These are phyloP conservation scores for Spergularia marina DNA, from an alignment of 148 eudicot species.

Conservation along the genomic window DNA sequence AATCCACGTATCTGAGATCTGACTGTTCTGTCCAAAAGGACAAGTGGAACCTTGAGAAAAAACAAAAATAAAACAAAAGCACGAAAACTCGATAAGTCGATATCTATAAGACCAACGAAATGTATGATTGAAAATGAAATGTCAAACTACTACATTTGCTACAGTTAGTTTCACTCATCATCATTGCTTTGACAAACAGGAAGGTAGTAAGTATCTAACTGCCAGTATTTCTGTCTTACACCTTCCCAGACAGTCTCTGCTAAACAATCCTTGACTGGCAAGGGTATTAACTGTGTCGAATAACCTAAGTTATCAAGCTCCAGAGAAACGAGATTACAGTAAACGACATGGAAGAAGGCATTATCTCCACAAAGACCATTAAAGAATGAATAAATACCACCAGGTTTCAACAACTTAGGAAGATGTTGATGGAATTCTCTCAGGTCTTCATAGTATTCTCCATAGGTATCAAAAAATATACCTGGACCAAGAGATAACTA, in stretches of 20 bases:
- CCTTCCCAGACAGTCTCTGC: constrained; percentile 85
- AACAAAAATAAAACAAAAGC: too few relatives aligned
- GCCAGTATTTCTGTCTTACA: constrained; percentile 89
- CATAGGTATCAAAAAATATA: constrained; percentile 84
- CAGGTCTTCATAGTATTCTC: constrained; percentile 86
- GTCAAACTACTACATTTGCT: background rate
- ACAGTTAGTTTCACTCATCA: constrained; percentile 47
- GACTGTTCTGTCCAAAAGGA: too few relatives aligned
- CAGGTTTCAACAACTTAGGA: constrained; percentile 66
- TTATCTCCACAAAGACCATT: constrained; percentile 94
- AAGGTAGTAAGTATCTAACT: constrained; percentile 80
- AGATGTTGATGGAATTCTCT: constrained; percentile 87
- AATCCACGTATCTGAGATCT: too few relatives aligned
- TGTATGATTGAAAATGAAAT: background rate
- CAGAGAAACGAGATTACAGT: constrained; percentile 76
- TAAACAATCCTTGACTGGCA: constrained; percentile 77
- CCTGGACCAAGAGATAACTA: constrained; percentile 37
- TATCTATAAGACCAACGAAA: background rate
- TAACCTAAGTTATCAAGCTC: constrained; percentile 79
- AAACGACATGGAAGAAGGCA: constrained; percentile 92
- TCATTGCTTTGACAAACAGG: constrained; percentile 78
- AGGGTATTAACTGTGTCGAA: constrained; percentile 69
- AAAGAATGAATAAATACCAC: constrained; percentile 86
- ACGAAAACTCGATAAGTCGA: too few relatives aligned
- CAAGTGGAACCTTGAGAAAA: too few relatives aligned